Evolutionary conservation across 2,329 filamentous ascomycete genomes (phyloP), one percentile per base, ranked within the genome.

Genomic region (Emmonsiellopsis sp.): DNA sequence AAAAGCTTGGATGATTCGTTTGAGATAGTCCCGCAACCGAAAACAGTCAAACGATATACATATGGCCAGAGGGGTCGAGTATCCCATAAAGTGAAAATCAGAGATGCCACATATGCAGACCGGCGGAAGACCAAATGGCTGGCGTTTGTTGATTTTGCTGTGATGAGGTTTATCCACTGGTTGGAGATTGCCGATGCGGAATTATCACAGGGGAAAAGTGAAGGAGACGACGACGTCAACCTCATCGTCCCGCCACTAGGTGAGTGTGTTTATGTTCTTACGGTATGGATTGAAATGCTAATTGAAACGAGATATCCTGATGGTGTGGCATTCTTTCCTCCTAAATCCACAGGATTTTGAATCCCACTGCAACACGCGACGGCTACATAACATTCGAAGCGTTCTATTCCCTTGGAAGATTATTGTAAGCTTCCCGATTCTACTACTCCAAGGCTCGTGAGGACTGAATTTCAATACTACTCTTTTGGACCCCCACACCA

Each of bases 281-380:
- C 20, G 20, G 20, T 26, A 26, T 26, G 20, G 20, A 26, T 26
- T 26, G 20, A 26, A 26, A 26, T 26, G 20, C 20, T 26, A 26
- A 26, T 26, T 26, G 3, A 26, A 26, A 3, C 49, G 63, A 34
- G 70, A 72, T 57, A 52, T 72, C 1, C 49, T 71, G 2, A 69
- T 70, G 67, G 65, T 70, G 1, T 72, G 68, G 69, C 70, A 72
- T 47, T 59, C 69, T 0, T 64, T 66, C 6, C 57, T 72, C 37
- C 58, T 71, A 2, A 71, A 72, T 32, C 67, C 69, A 0, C 54
- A 45, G 0, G 20, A 60, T 1, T 66, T 64, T 42, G 10, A 50
- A 54, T 38, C 2, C 20, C 61, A 54, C 55, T 35, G 37, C 32
- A 15, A 42, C 46, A 50, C 48, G 0, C 61, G 67, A 26, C 20